phyloP scores from a whole-genome alignment of 176 grass and related monocot species.

The Zoysia japonica region DNA sequence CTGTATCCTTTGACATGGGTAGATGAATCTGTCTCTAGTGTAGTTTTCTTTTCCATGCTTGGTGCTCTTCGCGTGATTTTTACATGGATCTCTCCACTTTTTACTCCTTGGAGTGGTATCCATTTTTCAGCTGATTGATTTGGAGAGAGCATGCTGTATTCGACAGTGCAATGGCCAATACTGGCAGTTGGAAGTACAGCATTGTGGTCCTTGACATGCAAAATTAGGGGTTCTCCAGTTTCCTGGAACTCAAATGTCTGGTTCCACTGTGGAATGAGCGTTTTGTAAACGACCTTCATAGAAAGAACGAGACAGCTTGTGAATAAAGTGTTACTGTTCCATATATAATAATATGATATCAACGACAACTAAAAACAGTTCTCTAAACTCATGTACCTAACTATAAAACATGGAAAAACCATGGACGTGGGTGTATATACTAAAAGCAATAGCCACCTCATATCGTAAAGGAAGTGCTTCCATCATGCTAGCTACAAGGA shows the following conservation, averaged over 20 bases:
- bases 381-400: neutral
- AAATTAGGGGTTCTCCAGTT: conserved; percentile 64
- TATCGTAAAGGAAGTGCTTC: neutral
- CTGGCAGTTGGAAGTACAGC: conserved; percentile 71
- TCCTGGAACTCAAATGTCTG: conserved; percentile 84
- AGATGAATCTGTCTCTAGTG: conserved; percentile 31
- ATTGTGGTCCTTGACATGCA: conserved; percentile 91
- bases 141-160: conserved; percentile 69
- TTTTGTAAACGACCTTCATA: conserved; percentile 84
- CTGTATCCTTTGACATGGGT: conserved; percentile 50
- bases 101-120: conserved; percentile 86
- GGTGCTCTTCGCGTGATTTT: conserved; percentile 51
- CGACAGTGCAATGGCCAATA: conserved; percentile 77
- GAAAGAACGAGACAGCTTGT: conserved; percentile 18
- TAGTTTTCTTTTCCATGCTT: conserved; percentile 45
- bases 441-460: neutral
- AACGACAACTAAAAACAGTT: neutral
- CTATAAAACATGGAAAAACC: neutral
- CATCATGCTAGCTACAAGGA: neutral
- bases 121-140: conserved; percentile 73
- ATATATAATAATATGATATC: conserved; percentile 7
- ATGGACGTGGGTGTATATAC: neutral
- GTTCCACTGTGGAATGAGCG: conserved; percentile 78
- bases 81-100: conserved; percentile 72
- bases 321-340: neutral